These are phyloP conservation scores for Xylaria sp. DNA, from an alignment of 2,329 filamentous ascomycete genomes.

Conservation along the genomic window DNA sequence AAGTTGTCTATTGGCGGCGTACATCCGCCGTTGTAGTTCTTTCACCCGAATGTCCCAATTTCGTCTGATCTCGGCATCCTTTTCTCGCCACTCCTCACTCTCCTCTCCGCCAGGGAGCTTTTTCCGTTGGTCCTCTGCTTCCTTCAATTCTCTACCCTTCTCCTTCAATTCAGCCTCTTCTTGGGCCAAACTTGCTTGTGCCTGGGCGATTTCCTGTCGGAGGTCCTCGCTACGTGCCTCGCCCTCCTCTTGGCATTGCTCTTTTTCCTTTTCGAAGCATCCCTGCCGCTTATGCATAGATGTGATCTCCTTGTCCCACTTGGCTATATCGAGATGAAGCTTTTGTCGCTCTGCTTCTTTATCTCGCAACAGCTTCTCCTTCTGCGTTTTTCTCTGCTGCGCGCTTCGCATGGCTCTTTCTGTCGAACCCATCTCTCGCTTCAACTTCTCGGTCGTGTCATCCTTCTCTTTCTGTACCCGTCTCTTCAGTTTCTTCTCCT, in stretches of 20 bases:
- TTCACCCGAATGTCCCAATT: conserved; percentile 62
- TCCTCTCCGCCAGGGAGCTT: conserved; percentile 66
- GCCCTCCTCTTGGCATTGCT: conserved; percentile 56
- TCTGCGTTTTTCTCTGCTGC: conserved; percentile 78
- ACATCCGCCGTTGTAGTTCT: conserved; percentile 57
- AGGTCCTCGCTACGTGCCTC: conserved; percentile 59
- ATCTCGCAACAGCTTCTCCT: conserved; percentile 73
- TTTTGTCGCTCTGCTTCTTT: conserved; percentile 73
- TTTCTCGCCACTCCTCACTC: conserved; percentile 61
- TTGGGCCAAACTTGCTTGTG: conserved; percentile 68
- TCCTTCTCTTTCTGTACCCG: conserved; percentile 87
- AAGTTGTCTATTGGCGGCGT: conserved; percentile 53
- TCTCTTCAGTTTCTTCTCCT: conserved; percentile 79
- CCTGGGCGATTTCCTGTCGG: conserved; percentile 59
- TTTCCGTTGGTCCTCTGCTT: conserved; percentile 73
- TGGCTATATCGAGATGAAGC: conserved; percentile 70
- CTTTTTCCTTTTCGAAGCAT: conserved; percentile 60
- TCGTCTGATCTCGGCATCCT: conserved; percentile 57
- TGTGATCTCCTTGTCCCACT: conserved; percentile 69
- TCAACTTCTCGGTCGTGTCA: conserved; percentile 83
- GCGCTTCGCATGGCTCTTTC: conserved; percentile 82
- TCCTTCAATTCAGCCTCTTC: conserved; percentile 77
- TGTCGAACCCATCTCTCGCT: conserved; percentile 77
- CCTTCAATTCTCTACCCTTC: conserved; percentile 73
- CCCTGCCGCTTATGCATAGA: conserved; percentile 63